These are phyloP conservation scores for Arachis hypogaea DNA, from an alignment of 306 rosid species.

Conservation along the genomic window DNA sequence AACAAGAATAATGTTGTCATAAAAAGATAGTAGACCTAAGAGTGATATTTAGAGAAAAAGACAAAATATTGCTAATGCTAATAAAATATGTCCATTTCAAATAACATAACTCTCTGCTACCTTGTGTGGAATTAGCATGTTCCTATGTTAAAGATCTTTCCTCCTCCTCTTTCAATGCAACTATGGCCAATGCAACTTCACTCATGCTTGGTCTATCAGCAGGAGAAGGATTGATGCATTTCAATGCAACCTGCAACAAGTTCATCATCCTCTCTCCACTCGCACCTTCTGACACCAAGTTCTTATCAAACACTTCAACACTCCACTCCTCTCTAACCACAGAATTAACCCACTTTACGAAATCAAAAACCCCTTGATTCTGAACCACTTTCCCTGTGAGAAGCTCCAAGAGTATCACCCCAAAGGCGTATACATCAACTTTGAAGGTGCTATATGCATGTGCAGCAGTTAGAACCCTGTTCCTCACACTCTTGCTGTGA, in stretches of 20 bases:
- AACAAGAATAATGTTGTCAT: background rate
- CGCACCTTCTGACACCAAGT: constrained; percentile 48
- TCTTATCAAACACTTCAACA: constrained; percentile 50
- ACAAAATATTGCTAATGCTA: too few relatives aligned
- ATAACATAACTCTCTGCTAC: background rate
- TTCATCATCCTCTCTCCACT: constrained; percentile 64
- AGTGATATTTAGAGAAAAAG: background rate
- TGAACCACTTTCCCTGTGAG: constrained; percentile 55
- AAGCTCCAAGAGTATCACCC: constrained; percentile 65
- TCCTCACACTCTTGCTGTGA: constrained; percentile 15
- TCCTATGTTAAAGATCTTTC: constrained; percentile 37
- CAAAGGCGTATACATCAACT: constrained; percentile 56
- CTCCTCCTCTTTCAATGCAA: constrained; percentile 49
- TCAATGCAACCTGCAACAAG: constrained; percentile 55
- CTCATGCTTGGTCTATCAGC: constrained; percentile 50
- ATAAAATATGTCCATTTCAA: too few relatives aligned
- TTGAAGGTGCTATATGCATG: constrained; percentile 46
- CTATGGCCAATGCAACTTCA: constrained; percentile 41
- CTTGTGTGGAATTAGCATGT: background rate
- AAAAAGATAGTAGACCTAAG: background rate
- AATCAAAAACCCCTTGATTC: constrained; percentile 45
- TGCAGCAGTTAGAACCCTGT: constrained; percentile 2
- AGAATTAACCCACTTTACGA: constrained; percentile 54
- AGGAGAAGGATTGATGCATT: constrained; percentile 51
- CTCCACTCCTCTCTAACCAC: constrained; percentile 62